These are phyloP conservation scores for grape (Vitis vinifera) DNA, from an alignment of 164 flowering plant species.

Conservation along the genomic window ASM3070453v1 NC_081815.1:4076001-4076500, in stretches of 20 bases:
- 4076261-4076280: conserved; percentile 18
- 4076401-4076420: conserved; percentile 20
- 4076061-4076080: too few species aligned
- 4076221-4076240: conserved; percentile 12
- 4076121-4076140: too few species aligned
- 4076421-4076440: conserved; percentile 34
- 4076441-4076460: conserved; percentile 17
- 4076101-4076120: too few species aligned
- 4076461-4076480: neutral
- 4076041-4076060: too few species aligned
- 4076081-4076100: too few species aligned
- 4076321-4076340: conserved; percentile 15
- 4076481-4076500: conserved; percentile 11
- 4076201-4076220: conserved; percentile 17
- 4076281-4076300: conserved; percentile 13
- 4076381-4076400: conserved; percentile 7
- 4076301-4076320: neutral
- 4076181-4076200: neutral
- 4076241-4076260: too few species aligned
- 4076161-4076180: neutral
- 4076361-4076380: conserved; percentile 31
- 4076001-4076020: too few species aligned
- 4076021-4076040: too few species aligned
- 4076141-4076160: too few species aligned
- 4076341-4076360: conserved; percentile 20